Conservation (phyloP, 768 basidiomycete species). For the Psilocybe cubensis region DNA sequence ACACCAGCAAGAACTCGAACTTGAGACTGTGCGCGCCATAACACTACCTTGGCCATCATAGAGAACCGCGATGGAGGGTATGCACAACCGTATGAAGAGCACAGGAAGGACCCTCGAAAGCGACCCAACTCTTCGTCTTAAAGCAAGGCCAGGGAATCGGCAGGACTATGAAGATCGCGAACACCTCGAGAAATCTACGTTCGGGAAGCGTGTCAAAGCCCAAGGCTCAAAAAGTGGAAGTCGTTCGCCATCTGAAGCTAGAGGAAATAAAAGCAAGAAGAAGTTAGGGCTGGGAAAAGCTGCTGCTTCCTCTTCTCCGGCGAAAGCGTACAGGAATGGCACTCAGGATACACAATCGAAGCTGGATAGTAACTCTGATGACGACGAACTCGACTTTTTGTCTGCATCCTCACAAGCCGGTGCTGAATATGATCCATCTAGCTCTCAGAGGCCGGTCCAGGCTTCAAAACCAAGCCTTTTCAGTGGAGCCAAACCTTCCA, state of each 20-base stretch:
- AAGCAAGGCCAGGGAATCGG: not conserved
- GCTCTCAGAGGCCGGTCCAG: slow-evolving; percentile 2
- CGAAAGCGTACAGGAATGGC: too few species aligned
- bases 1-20: too few species aligned
- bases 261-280: not conserved
- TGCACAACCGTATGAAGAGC: not conserved
- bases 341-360: too few species aligned
- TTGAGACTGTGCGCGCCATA: too few species aligned
- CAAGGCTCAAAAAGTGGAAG: not conserved
- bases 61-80: not conserved
- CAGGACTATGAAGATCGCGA: too few species aligned
- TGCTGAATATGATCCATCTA: slow-evolving; percentile 8
- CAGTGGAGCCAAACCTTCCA: not conserved
- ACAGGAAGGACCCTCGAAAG: not conserved
- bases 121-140: not conserved
- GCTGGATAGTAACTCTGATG: not conserved
- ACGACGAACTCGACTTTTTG: not conserved
- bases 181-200: not conserved
- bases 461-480: not conserved
- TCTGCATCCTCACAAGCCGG: slow-evolving; percentile 15
- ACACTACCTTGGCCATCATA: too few species aligned
- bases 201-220: too few species aligned
- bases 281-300: too few species aligned
- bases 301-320: too few species aligned
- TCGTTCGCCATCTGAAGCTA: not conserved